A percentile compares a stretch with the other conserved stretches of the same genome.
phyloP scores from a whole-genome alignment of 768 basidiomycete genomes.

The Russula olivacea region DNA sequence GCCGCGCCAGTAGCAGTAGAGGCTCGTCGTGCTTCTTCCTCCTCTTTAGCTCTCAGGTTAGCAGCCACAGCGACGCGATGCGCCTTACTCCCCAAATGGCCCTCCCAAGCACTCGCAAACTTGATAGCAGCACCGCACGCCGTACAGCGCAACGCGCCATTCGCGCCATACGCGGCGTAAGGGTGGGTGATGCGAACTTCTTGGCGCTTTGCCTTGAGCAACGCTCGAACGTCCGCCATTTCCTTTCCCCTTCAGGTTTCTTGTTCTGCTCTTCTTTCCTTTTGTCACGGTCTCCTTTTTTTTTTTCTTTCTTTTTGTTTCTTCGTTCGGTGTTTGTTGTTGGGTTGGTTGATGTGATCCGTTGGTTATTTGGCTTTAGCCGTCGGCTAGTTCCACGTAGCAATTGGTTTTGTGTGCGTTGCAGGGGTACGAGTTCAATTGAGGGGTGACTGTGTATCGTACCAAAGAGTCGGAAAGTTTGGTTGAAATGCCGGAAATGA shows the following conservation, averaged over 20 bases:
- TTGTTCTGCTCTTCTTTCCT: neutral
- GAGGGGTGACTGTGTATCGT: neutral
- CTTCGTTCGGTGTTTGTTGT: neutral
- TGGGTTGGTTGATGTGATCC: neutral
- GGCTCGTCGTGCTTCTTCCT: conserved; percentile 34
- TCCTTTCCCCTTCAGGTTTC: neutral
- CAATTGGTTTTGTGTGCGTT: no score
- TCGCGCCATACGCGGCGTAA: conserved; percentile 58
- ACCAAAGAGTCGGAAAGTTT: conserved; percentile 7
- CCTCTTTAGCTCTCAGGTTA: conserved; percentile 43
- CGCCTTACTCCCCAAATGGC: conserved; percentile 74
- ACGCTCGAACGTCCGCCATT: conserved; percentile 77
- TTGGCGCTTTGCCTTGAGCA: conserved; percentile 79
- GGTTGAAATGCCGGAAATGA: neutral
- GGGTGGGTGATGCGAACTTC: conserved; percentile 69
- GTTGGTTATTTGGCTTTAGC: neutral
- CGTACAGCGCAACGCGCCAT: conserved; percentile 63
- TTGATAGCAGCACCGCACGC: conserved; percentile 62
- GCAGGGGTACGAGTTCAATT: neutral
- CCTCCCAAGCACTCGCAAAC: conserved; percentile 80
- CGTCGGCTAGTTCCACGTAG: neutral
- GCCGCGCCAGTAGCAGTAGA: no score
- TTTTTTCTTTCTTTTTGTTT: no score
- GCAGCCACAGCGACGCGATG: conserved; percentile 63
- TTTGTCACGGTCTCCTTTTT: neutral